Evolutionary conservation across 495 filamentous ascomycete species (phyloP).

Genomic region (Xylaria castorea): DNA sequence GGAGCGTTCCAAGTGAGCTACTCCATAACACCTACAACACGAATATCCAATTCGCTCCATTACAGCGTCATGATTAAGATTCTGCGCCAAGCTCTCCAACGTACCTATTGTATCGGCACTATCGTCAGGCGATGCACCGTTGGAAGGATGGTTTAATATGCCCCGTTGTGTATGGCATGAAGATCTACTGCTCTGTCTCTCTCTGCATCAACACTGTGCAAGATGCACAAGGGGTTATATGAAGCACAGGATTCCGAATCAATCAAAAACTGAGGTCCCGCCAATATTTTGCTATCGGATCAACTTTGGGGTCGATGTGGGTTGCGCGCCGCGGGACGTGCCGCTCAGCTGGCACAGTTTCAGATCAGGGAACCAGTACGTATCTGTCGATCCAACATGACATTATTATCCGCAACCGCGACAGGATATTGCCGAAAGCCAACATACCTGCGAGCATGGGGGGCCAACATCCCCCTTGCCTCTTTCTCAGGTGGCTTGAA

Average conservation of each 20-base stretch:
- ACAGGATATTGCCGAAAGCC: slow-evolving; percentile 9
- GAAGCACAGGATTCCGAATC: neutral
- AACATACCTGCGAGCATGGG: neutral
- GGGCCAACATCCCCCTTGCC: neutral
- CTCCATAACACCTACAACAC: too few species aligned
- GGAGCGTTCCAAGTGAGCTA: too few species aligned
- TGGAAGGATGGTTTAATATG: neutral
- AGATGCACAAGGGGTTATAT: slow-evolving; percentile 2
- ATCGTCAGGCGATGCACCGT: neutral
- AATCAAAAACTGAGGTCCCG: neutral
- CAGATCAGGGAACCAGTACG: slow-evolving; percentile 10
- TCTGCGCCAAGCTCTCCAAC: neutral
- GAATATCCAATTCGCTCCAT: too few species aligned
- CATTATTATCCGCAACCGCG: slow-evolving; percentile 16
- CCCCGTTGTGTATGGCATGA: neutral
- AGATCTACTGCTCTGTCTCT: neutral
- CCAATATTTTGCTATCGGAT: slow-evolving; percentile 1
- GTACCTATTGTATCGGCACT: neutral
- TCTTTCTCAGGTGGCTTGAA: slow-evolving; percentile 7
- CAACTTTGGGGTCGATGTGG: neutral
- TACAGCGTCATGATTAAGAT: neutral
- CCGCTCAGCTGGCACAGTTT: slow-evolving; percentile 26
- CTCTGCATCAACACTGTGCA: slow-evolving; percentile 10
- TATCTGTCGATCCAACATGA: slow-evolving; percentile 24
- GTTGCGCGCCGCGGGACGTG: neutral